Evolutionary conservation across 2,329 filamentous ascomycete species (phyloP).

Genomic region (Metarhizium anisopliae): DNA sequence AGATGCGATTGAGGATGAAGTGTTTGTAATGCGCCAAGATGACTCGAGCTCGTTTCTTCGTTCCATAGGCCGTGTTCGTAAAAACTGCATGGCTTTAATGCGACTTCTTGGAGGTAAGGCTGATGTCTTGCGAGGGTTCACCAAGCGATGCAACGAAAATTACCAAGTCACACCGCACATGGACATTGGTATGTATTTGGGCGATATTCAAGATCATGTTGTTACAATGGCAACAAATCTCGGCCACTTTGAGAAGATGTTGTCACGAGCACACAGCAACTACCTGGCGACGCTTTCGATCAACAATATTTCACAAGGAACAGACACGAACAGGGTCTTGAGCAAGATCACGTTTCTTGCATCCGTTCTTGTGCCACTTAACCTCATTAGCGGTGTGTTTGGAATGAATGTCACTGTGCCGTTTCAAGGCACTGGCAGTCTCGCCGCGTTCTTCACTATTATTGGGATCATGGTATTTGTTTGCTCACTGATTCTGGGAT

Average conservation of each 20-base stretch:
- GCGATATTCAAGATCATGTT: conserved; percentile 97
- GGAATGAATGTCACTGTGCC: conserved; percentile 82
- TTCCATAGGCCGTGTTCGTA: conserved; percentile 81
- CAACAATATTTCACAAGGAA: conserved; percentile 82
- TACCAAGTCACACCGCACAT: conserved; percentile 92
- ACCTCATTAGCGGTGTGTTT: conserved; percentile 79
- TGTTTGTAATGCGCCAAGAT: conserved; percentile 84
- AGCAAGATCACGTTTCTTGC: conserved; percentile 93
- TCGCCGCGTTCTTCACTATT: conserved; percentile 47
- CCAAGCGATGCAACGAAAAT: conserved; percentile 96
- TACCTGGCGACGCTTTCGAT: conserved; percentile 93
- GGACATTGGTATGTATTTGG: conserved; percentile 92
- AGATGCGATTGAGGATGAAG: conserved; percentile 88
- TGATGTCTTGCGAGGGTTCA: conserved; percentile 96
- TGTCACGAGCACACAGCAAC: conserved; percentile 88
- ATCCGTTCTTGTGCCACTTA: conserved; percentile 92
- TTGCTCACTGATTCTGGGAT: conserved; percentile 34
- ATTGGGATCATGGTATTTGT: conserved; percentile 44
- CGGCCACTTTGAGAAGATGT: conserved; percentile 94
- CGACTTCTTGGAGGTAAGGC: conserved; percentile 92
- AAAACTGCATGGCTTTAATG: conserved; percentile 90
- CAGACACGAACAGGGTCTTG: conserved; percentile 77
- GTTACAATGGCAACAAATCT: conserved; percentile 98
- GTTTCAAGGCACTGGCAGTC: conserved; percentile 41
- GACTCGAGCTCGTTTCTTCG: conserved; percentile 83